A percentile compares a stretch with the other conserved stretches of the same genome.
Conservation (phyloP, 116 monocot genomes). For the Zostera marina region DNA sequence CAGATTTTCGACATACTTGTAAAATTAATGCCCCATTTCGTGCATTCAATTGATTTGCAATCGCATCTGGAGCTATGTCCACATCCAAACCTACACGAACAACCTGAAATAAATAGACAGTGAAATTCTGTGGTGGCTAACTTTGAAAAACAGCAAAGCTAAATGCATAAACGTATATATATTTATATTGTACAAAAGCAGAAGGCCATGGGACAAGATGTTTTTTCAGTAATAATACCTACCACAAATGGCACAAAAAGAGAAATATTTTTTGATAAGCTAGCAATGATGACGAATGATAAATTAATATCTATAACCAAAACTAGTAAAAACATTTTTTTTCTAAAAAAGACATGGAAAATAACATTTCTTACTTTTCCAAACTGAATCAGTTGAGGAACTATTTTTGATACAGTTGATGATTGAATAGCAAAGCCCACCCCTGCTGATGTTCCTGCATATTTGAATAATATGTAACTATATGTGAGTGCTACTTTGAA, state of each 20-base stretch:
- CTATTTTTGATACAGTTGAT: slow-evolving; percentile 71
- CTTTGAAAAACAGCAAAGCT: background rate
- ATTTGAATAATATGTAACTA: too few species aligned
- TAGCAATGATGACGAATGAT: background rate
- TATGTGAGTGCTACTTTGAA: background rate
- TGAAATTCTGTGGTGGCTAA: background rate
- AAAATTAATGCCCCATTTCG: slow-evolving; percentile 76
- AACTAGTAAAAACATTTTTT: background rate
- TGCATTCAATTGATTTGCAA: slow-evolving; percentile 91
- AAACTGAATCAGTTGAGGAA: slow-evolving; percentile 83
- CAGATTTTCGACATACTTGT: slow-evolving; percentile 23
- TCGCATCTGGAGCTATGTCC: slow-evolving; percentile 66
- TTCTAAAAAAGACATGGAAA: background rate
- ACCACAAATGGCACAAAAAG: background rate
- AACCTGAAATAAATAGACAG: slow-evolving; percentile 22
- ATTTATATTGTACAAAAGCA: background rate
- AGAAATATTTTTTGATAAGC: background rate
- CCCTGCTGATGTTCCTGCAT: slow-evolving; percentile 80
- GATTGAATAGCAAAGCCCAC: slow-evolving; percentile 98
- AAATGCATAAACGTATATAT: too few species aligned
- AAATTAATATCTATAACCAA: background rate
- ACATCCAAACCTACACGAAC: slow-evolving; percentile 71
- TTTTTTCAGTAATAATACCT: background rate
- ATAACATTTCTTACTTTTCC: slow-evolving; percentile 44
- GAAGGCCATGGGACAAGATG: background rate